Evolutionary conservation across 768 basidiomycete species (phyloP), one percentile per base, ranked within the genome.

Genomic region (Russula ochroleuca): DNA sequence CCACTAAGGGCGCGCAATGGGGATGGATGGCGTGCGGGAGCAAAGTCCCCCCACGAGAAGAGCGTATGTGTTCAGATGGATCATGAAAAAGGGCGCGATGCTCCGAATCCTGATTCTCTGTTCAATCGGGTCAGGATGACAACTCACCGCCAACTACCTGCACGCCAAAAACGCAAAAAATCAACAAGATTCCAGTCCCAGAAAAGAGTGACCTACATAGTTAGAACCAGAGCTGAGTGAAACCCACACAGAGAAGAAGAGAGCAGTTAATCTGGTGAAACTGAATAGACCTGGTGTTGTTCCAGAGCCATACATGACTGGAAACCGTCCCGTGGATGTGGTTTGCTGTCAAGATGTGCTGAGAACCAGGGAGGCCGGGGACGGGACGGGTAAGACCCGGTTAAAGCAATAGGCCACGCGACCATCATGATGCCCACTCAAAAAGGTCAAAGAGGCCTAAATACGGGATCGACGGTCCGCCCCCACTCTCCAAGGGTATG

Each of bases 171-270:
- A 11, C 9, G 11, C 21, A 3, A 41, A 8, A 8, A 6, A 50
- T 65, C 25, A 51, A 41, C 23, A 35, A 5, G 7, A 31, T 17
- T 47, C 19, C 21, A 48, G 19, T 11, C 3, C 21, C 5, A 23
- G 23, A 15, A 41, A 0, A 2, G 35, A 6, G 11, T 31, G 31
- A 78, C 87, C 61, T 71, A 90, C 88, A 79, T 90, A 90, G 68
- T 87, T 88, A 9, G 88, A 88, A 28, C 88, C 88, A 48, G 85
- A 84, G 64, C 83, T 74, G 38, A 89, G 72, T 0, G 86, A 78
- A 7, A 87, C 85, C 35, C 85, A 66, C 45, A 87, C 68, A n/a
- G 85, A 84, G 25, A 79, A 78, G 41, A 84, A 49, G 21, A 90
- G 76, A 15, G 67, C 58, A 6, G 65, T 66, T 23, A 62, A 47